These are phyloP conservation scores for Gleditsia sinensis DNA, from an alignment of 306 rosid genomes.

Conservation along the genomic window DNA sequence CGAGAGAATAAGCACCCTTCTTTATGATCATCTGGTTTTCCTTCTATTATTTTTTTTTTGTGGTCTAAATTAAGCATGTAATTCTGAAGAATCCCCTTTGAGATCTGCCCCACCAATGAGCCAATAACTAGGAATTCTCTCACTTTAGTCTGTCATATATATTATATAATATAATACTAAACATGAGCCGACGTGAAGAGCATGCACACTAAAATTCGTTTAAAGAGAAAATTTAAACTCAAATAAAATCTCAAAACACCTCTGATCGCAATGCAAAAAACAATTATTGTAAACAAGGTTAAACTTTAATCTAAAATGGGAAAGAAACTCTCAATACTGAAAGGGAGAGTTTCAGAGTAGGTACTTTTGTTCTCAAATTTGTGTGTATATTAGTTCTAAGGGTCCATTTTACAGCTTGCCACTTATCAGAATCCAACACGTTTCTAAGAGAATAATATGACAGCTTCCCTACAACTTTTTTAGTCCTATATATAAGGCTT, in stretches of 20 bases:
- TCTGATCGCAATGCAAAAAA: too few relatives aligned
- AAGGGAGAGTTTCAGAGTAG: not conserved
- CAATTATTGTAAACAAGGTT: not conserved
- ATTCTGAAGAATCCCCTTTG: not conserved
- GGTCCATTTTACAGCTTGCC: slow-evolving; percentile 37
- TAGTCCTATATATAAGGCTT: slow-evolving; percentile 28
- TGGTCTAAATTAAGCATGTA: not conserved
- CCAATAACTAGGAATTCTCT: not conserved
- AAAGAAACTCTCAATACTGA: not conserved
- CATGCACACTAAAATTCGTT: too few relatives aligned
- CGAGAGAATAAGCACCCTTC: too few relatives aligned
- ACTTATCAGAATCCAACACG: slow-evolving; percentile 37
- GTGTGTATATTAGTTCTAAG: not conserved
- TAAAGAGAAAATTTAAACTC: too few relatives aligned
- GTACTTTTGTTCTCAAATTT: slow-evolving; percentile 8
- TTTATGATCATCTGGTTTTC: not conserved
- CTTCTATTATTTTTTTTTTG: not conserved
- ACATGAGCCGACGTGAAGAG: too few relatives aligned
- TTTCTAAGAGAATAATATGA: not conserved
- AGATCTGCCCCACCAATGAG: not conserved
- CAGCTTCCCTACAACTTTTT: not conserved
- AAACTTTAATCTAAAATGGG: not conserved
- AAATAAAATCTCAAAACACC: too few relatives aligned
- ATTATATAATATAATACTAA: not conserved
- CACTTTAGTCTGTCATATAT: not conserved